Evolutionary conservation across 345 rosid genomes (phyloP).

Genomic region (Mangifera indica): DNA sequence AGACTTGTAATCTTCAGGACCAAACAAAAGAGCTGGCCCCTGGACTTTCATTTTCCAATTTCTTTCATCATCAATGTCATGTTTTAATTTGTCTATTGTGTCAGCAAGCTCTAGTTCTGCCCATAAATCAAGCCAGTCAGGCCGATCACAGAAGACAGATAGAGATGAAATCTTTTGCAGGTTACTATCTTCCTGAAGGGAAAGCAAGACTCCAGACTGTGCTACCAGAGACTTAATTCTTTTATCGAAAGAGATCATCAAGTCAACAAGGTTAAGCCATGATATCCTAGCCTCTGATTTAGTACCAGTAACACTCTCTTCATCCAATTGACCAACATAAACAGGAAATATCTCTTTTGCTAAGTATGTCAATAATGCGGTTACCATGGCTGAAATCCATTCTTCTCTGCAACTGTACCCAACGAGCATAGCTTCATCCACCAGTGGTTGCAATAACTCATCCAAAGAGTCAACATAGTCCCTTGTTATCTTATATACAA

Average conservation of each 20-base stretch:
- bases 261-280: constrained; percentile 88
- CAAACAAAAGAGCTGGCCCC: constrained; percentile 50
- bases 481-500: constrained; percentile 76
- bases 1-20: constrained; percentile 59
- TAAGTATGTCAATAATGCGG: constrained; percentile 64
- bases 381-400: constrained; percentile 95
- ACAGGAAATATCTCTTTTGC: constrained; percentile 72
- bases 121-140: constrained; percentile 94
- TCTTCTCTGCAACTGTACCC: constrained; percentile 98
- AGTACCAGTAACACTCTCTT: constrained; percentile 40
- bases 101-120: constrained; percentile 78
- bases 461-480: constrained; percentile 91
- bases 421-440: constrained; percentile 79
- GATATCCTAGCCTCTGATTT: constrained; percentile 59
- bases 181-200: constrained; percentile 67
- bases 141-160: constrained; percentile 80
- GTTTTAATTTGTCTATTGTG: constrained; percentile 56
- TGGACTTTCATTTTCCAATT: constrained; percentile 73
- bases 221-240: constrained; percentile 66
- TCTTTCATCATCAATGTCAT: constrained; percentile 56
- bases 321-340: constrained; percentile 59
- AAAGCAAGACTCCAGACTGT: constrained; percentile 71
- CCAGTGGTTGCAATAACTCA: constrained; percentile 88
- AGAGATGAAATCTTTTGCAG: constrained; percentile 71
- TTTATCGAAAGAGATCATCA: constrained; percentile 87